These are phyloP conservation scores for Botryotinia convoluta DNA, from an alignment of 2,329 filamentous ascomycete species.

Conservation along the genomic window DNA sequence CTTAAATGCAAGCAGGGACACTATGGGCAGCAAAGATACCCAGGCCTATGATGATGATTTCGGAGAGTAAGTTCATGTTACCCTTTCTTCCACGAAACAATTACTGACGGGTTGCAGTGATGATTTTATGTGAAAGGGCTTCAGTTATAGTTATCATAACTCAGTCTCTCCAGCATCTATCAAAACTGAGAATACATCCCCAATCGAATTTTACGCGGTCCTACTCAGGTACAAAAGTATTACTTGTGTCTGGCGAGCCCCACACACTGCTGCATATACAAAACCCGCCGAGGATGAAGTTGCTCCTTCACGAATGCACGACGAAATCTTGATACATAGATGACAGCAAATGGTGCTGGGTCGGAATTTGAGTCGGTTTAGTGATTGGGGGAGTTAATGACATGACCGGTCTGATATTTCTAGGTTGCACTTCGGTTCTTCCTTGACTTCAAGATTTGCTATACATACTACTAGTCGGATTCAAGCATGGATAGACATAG, in stretches of 20 bases:
- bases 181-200: neutral
- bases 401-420: constrained; percentile 4
- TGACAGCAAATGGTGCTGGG: neutral
- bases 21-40: constrained; percentile 63
- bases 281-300: neutral
- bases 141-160: constrained; percentile 6
- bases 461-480: neutral
- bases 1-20: constrained; percentile 62
- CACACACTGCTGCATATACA: neutral
- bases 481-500: constrained; percentile 7
- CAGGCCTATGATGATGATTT: constrained; percentile 78
- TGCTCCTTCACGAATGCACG: neutral
- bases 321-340: neutral
- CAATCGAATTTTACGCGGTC: neutral
- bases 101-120: constrained; percentile 48
- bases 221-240: neutral
- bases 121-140: constrained; percentile 65
- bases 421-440: constrained; percentile 2
- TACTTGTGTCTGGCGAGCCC: neutral
- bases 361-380: neutral
- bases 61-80: constrained; percentile 67
- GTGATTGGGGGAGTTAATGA: neutral
- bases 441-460: neutral
- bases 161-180: neutral
- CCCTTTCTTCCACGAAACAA: neutral